These are phyloP conservation scores for Candida namnaoensis DNA, from an alignment of 805 yeast genomes.

Conservation along the genomic window DNA sequence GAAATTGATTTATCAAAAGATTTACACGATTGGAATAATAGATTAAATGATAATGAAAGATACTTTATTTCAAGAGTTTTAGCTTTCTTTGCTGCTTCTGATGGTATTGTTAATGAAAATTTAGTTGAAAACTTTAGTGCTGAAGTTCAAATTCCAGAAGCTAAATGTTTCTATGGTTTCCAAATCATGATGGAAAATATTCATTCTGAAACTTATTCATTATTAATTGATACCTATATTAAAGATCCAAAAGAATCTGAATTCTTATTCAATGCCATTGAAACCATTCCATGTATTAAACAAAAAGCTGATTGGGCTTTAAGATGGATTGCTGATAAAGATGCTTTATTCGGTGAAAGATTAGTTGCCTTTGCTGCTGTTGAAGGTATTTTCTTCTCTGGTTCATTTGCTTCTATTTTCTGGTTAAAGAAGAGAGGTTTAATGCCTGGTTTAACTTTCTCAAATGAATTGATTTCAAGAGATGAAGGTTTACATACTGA, in stretches of 20 bases:
- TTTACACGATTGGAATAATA: constrained; percentile 84
- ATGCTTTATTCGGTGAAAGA: constrained; percentile 90
- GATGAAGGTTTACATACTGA: constrained; percentile 99
- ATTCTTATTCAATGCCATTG: constrained; percentile 89
- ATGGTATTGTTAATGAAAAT: constrained; percentile 97
- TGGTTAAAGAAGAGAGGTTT: constrained; percentile 99
- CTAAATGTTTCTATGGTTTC: constrained; percentile 97
- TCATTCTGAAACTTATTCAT: constrained; percentile 94
- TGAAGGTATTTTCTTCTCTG: constrained; percentile 97
- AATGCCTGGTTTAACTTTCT: constrained; percentile 98
- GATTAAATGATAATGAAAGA: constrained; percentile 84
- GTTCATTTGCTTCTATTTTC: constrained; percentile 96
- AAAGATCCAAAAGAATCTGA: constrained; percentile 93
- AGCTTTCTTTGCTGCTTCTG: constrained; percentile 98
- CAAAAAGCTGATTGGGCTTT: constrained; percentile 99
- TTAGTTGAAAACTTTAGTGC: constrained; percentile 95
- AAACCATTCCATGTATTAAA: constrained; percentile 90
- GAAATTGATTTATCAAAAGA: constrained; percentile 96
- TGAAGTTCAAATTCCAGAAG: constrained; percentile 96
- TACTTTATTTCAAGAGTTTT: constrained; percentile 86
- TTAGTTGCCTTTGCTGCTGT: constrained; percentile 98
- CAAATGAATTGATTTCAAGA: constrained; percentile 94
- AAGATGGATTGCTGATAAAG: constrained; percentile 88
- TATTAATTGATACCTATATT: constrained; percentile 89
- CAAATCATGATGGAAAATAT: constrained; percentile 99